These are phyloP conservation scores for Setaria italica DNA, from an alignment of 202 grass and related monocot species.

Conservation along the genomic window DNA sequence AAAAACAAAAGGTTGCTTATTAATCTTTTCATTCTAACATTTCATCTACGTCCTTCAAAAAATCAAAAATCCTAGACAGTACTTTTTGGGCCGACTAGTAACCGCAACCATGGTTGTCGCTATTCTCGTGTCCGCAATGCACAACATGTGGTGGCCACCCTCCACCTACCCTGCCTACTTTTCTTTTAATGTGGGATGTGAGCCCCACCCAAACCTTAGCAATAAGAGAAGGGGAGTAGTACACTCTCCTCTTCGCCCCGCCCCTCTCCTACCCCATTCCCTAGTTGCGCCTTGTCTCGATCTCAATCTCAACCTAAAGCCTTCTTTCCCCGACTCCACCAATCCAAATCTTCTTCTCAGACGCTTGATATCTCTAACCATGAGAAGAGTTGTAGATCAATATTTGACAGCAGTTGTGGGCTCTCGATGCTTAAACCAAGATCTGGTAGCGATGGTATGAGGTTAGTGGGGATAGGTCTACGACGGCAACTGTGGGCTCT, in stretches of 20 bases:
- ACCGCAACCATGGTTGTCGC: too few species aligned
- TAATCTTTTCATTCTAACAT: too few species aligned
- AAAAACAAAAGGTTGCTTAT: too few species aligned
- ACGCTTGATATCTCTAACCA: too few species aligned
- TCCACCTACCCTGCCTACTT: neutral
- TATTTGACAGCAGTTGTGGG: too few species aligned
- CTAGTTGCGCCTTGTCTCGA: fast-evolving
- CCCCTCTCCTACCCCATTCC: too few species aligned
- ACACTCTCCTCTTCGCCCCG: neutral
- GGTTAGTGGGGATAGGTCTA: fast-evolving
- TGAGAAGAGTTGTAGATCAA: neutral
- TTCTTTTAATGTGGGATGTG: neutral
- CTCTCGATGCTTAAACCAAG: neutral
- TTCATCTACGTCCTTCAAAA: too few species aligned
- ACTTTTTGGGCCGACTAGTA: too few species aligned
- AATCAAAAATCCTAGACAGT: too few species aligned
- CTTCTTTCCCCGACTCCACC: neutral
- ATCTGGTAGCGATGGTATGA: neutral
- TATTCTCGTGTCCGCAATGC: too few species aligned
- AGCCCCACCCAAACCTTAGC: neutral
- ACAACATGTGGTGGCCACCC: too few species aligned
- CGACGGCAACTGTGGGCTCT: neutral
- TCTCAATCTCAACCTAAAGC: neutral
- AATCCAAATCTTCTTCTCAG: neutral
- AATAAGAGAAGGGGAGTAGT: neutral